These are phyloP conservation scores for Globisporangium nodosum DNA, from an alignment of 352 stramenopile genomes.

Conservation along the genomic window DNA sequence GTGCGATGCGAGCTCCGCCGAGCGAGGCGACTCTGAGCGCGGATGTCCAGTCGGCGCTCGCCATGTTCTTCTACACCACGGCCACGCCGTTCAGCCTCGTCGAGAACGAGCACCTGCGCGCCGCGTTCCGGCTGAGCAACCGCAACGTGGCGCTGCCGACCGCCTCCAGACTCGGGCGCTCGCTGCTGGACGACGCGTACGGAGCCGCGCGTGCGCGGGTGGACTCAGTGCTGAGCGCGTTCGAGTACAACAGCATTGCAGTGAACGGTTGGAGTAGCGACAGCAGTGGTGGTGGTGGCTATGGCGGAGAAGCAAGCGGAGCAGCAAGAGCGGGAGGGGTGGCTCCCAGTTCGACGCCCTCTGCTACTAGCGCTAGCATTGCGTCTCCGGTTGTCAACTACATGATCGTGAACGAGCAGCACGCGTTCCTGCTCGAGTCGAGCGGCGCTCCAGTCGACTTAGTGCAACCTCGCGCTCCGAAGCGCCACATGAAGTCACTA, in stretches of 20 bases:
- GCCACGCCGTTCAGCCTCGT: slow-evolving; percentile 8
- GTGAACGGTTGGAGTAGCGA: slow-evolving; percentile 16
- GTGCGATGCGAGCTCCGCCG: too few species aligned
- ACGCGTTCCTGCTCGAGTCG: slow-evolving; percentile 9
- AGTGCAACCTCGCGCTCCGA: not conserved
- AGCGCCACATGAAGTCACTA: not conserved
- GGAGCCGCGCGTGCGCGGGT: not conserved
- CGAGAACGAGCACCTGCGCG: slow-evolving; percentile 9
- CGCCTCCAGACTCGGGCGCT: slow-evolving; percentile 4
- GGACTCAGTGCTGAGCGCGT: not conserved
- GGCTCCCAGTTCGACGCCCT: too few species aligned
- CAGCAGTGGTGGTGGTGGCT: slow-evolving; percentile 1
- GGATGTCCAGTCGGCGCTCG: slow-evolving; percentile 9
- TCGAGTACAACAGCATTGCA: slow-evolving; percentile 11
- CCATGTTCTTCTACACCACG: slow-evolving; percentile 23
- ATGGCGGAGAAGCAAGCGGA: too few species aligned
- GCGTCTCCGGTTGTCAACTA: not conserved
- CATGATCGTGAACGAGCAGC: slow-evolving; percentile 9
- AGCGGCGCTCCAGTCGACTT: not conserved
- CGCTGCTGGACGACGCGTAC: slow-evolving; percentile 15
- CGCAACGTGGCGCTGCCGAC: slow-evolving; percentile 2
- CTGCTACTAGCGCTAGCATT: too few species aligned
- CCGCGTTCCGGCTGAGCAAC: slow-evolving; percentile 7
- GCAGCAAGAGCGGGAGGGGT: too few species aligned
- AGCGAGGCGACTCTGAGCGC: not conserved